phyloP scores from a whole-genome alignment of 768 basidiomycete genomes.

The Lactarius quietus region DNA sequence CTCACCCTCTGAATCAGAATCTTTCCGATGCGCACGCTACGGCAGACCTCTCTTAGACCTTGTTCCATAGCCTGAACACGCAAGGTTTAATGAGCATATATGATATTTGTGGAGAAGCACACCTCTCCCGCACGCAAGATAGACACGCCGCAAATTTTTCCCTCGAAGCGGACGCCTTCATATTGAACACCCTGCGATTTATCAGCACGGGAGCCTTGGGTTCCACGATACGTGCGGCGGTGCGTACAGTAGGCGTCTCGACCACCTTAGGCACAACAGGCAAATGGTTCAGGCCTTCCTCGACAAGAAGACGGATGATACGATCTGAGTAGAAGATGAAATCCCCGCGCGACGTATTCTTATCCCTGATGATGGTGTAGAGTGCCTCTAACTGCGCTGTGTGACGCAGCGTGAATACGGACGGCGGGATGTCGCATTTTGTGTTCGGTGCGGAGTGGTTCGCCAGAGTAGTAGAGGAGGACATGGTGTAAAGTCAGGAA shows the following conservation, averaged over 20 bases:
- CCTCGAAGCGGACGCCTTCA: slow-evolving; percentile 91
- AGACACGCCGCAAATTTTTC: slow-evolving; percentile 94
- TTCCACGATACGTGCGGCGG: neutral
- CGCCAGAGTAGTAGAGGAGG: slow-evolving; percentile 1
- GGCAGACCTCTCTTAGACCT: slow-evolving; percentile 91
- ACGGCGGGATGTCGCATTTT: slow-evolving; percentile 49
- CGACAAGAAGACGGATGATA: slow-evolving; percentile 80
- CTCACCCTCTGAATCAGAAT: slow-evolving; percentile 93
- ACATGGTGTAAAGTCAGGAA: slow-evolving; percentile 7
- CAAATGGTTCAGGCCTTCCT: slow-evolving; percentile 85
- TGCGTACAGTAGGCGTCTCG: slow-evolving; percentile 70
- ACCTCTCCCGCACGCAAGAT: slow-evolving; percentile 94
- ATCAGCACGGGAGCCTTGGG: neutral
- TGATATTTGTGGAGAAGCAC: slow-evolving; percentile 21
- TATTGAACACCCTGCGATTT: slow-evolving; percentile 66
- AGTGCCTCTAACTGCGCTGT: slow-evolving; percentile 93
- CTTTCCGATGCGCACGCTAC: slow-evolving; percentile 93
- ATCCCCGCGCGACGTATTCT: slow-evolving; percentile 83
- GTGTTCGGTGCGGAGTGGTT: neutral
- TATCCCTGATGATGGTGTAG: slow-evolving; percentile 92
- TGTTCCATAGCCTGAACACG: slow-evolving; percentile 87
- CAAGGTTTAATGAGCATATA: slow-evolving; percentile 7
- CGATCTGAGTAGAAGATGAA: slow-evolving; percentile 96
- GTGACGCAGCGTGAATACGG: slow-evolving; percentile 85
- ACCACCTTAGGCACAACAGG: slow-evolving; percentile 74